phyloP scores from a whole-genome alignment of 129 eudicot species.

The Erigeron canadensis region DNA sequence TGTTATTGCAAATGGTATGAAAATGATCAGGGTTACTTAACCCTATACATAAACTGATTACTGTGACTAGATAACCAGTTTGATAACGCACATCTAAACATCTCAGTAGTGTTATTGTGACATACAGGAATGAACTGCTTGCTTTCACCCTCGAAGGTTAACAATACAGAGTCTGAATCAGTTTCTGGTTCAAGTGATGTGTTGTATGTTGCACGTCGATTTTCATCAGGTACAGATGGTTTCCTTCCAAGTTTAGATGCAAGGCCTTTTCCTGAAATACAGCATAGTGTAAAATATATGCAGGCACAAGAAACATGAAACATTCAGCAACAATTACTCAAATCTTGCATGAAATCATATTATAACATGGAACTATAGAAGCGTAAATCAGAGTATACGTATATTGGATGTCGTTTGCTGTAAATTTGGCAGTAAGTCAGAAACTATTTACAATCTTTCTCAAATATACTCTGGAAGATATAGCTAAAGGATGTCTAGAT shows the following conservation, averaged over 20 bases:
- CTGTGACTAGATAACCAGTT: neutral
- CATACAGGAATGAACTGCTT: conserved; percentile 91
- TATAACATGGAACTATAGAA: neutral
- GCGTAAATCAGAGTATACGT: neutral
- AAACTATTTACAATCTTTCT: no score
- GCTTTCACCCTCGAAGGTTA: conserved; percentile 82
- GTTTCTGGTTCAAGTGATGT: conserved; percentile 45
- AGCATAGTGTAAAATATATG: conserved; percentile 11
- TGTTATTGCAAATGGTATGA: no score
- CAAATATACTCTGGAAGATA: no score
- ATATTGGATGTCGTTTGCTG: neutral
- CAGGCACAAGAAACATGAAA: neutral
- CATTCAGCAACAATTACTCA: neutral
- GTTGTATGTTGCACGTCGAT: conserved; percentile 79
- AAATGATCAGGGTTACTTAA: no score
- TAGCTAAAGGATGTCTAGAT: no score
- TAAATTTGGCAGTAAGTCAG: neutral
- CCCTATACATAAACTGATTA: no score
- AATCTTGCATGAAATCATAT: neutral
- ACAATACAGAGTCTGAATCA: conserved; percentile 56
- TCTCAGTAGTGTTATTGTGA: neutral
- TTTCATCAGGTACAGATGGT: conserved; percentile 60
- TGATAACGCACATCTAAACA: neutral
- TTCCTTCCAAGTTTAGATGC: conserved; percentile 63
- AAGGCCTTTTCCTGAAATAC: conserved; percentile 57